Evolutionary conservation across 176 grass and related monocot genomes (phyloP), one percentile per base, ranked within the genome.

Genomic region (Musa acuminata): DNA sequence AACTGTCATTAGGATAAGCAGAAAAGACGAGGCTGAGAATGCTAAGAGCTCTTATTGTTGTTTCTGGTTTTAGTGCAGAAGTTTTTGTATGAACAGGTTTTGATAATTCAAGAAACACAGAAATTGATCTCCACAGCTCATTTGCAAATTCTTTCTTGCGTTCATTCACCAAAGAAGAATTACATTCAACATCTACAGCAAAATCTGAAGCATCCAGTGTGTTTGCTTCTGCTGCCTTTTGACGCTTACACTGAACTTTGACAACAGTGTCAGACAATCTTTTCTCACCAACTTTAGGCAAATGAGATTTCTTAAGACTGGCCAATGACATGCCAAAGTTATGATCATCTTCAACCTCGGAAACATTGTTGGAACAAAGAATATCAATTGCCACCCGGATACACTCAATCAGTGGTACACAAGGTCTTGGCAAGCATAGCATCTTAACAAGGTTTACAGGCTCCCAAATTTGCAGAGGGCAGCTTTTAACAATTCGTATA

Each of bases 401-500:
- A 71, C 90, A 98, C 72, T 93, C 84, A 78, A 90, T 87, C 71
- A 93, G 49, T 71, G 74, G 85, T n/a, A 78, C 21, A 62, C 80
- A 93, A 85, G 90, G 88, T 62, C 82, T 98, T 58, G 80, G 78
- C 22, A 77, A 82, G 78, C 72, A 91, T 11, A 98, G 84, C 77
- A 90, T 84, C 59, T 83, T 87, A 55, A 98, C 27, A 87, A 98
- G 86, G 58, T 91, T 77, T 87, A 81, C 82, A 72, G 90, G 86
- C 73, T 91, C 85, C 88, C 94, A 98, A 83, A 98, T 80, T 83
- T 72, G 83, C 71, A 75, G 83, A 74, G 90, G 55, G 69, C 87
- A 98, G 58, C 92, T 48, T 85, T 85, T 79, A 71, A 85, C 83
- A 89, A 93, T 89, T 83, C 90, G 82, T 80, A 87, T 84, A 75